Evolutionary conservation across 495 filamentous ascomycete species (phyloP).

Genomic region (Staphylotrichum longicolle): DNA sequence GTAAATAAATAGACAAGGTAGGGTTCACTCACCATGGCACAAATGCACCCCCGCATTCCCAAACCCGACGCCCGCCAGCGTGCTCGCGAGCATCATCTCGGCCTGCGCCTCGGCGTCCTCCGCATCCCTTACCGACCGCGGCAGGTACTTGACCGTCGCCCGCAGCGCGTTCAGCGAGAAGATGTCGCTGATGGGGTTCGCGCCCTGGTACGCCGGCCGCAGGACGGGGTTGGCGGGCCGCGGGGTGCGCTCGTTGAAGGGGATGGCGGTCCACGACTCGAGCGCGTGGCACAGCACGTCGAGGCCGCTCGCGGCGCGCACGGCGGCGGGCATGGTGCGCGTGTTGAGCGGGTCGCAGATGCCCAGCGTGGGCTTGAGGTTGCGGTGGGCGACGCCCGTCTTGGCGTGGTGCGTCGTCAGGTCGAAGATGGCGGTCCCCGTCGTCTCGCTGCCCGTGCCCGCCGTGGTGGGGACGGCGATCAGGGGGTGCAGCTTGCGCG

Average conservation of each 20-base stretch:
- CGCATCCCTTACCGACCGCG: conserved; percentile 77
- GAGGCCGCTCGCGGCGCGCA: conserved; percentile 82
- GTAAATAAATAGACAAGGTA: too few relatives aligned
- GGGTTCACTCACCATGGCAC: conserved; percentile 65
- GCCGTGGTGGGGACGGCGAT: conserved; percentile 94
- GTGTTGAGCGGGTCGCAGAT: conserved; percentile 97
- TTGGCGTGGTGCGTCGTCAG: conserved; percentile 84
- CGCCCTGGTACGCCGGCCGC: conserved; percentile 91
- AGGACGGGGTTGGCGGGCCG: conserved; percentile 86
- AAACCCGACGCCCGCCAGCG: conserved; percentile 91
- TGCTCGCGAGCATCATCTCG: conserved; percentile 93
- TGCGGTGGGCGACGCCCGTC: conserved; percentile 91
- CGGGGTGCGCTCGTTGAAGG: conserved; percentile 78
- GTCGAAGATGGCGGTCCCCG: conserved; percentile 97
- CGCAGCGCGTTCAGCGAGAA: conserved; percentile 83
- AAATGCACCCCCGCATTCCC: conserved; percentile 97
- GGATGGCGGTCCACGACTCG: conserved; percentile 96
- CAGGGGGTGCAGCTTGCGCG: conserved; percentile 72
- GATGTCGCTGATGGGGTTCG: conserved; percentile 95
- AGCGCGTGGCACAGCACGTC: conserved; percentile 93
- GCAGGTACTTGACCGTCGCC: conserved; percentile 84
- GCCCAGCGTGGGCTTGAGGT: conserved; percentile 91
- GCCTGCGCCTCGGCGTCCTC: conserved; percentile 88
- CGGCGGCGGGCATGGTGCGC: conserved; percentile 88
- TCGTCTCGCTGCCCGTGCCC: conserved; percentile 93